Evolutionary conservation across 768 basidiomycete genomes (phyloP), one percentile per base, ranked within the genome.

Genomic region (Tulasnella sp.): DNA sequence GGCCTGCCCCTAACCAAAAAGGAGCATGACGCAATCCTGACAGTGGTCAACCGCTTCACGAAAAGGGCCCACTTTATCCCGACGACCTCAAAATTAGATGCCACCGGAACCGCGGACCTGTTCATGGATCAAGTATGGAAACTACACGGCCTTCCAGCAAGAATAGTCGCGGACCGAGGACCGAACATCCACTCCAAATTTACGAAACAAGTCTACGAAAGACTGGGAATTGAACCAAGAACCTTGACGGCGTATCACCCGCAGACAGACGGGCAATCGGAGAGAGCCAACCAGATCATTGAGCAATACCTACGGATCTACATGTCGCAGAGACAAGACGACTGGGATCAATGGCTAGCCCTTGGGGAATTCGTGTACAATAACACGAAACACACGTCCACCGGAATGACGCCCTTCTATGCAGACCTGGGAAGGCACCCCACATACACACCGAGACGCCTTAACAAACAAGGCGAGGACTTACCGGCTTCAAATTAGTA

Each of bases 221-320:
- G 26, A 5, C 66, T 81, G 0, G 74, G 72, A 11, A 37, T 62
- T 19, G 34, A 75, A 78, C 80, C n/a, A 36, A 78, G 9, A 11
- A 71, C 75, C 16, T 82, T 80, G 2, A 83, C 82, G 0, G 82
- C 82, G 0, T 85, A 82, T 72, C 85, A 85, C 66, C 84, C 83
- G 0, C 78, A 84, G 75, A 81, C 82, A 1, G 80, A 84, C 67
- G 79, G 80, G 66, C 79, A 78, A 34, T 81, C 81, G 0, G 82
- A 83, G 75, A 74, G 79, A 17, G 77, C 76, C 19, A 72, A 74
- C 42, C 77, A 82, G 74, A 79, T 77, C 1, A 76, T 83, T 11
- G 81, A 83, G 64, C 75, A 78, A 0, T 83, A 82, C 69, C 77
- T 86, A 8, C 78, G 78, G 9, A 73, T 77, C 29, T 83, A 80